Evolutionary conservation across 2,329 filamentous ascomycete genomes (phyloP), one percentile per base, ranked within the genome.

Genomic region (Dactylellina cionopaga): DNA sequence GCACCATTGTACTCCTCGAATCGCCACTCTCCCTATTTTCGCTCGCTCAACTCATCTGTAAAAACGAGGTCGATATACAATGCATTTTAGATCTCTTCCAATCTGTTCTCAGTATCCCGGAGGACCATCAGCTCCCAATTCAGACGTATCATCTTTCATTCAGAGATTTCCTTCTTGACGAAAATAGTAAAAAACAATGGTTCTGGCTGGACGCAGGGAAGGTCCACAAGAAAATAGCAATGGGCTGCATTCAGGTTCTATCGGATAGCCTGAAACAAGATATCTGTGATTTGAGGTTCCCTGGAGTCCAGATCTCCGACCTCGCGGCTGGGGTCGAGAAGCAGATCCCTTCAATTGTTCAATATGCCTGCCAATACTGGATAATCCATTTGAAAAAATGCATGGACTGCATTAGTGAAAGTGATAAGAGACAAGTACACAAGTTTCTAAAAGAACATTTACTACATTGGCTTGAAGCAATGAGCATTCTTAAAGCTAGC

Each of bases 351-450:
- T 35, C 75, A 75, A 63, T 78, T 77, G 62, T 81, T 52, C 75
- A 78, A 56, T 82, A 81, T 76, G 79, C 77, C 54, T 80, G 77
- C 68, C 74, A 76, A 11, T 80, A 81, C 75, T 81, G 78, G 79
- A 68, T 78, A 19, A 74, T 76, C 39, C 79, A 80, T 75, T 55
- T 78, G 0, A 60, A 75, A 71, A 68, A 74, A 29, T 76, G 77
- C 75, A 66, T 74, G 60, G 72, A 75, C 70, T 77, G 77, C 75
- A 77, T 77, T 74, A 74, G 74, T 62, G 75, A 78, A 66, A 55
- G 65, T 65, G 25, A n/a, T 5, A n/a, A 39, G 35, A 76, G 78
- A 22, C 17, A 71, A 55, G 76, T 74, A 15, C 75, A 79, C 60
- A 11, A 55, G 11, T 81, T 81, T 69, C 74, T 81, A 6, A 65